Percentiles rank a stretch among this genome's conserved stretches.
phyloP scores from a whole-genome alignment of 345 rosid species.

The Streptanthus diversifolius region DNA sequence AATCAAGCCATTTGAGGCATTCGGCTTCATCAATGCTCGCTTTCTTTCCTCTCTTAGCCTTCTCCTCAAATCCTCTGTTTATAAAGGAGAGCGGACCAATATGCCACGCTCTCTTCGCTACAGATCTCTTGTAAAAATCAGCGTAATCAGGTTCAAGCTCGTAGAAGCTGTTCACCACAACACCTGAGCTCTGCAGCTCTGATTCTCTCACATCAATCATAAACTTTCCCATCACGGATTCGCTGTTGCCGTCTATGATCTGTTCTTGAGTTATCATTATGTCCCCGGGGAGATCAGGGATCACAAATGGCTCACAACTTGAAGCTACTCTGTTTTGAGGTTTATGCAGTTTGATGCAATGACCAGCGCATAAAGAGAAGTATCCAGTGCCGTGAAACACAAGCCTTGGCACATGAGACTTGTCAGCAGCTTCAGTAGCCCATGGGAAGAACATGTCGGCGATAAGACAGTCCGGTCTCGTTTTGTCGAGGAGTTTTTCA shows the following conservation, averaged over 20 bases:
- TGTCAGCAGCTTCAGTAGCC: slow-evolving; percentile 44
- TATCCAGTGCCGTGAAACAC: slow-evolving; percentile 50
- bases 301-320: slow-evolving; percentile 38
- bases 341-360: slow-evolving; percentile 28
- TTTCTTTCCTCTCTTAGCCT: slow-evolving; percentile 38
- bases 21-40: slow-evolving; percentile 28
- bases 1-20: slow-evolving; percentile 52
- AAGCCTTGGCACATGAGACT: slow-evolving; percentile 45
- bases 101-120: slow-evolving; percentile 19
- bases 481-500: slow-evolving; percentile 16
- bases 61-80: slow-evolving; percentile 35
- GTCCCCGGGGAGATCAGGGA: slow-evolving; percentile 39
- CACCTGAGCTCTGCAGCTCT: slow-evolving; percentile 50
- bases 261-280: slow-evolving; percentile 39
- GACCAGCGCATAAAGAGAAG: slow-evolving; percentile 33
- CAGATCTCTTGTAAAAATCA: slow-evolving; percentile 37
- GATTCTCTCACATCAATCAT: slow-evolving; percentile 28
- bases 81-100: slow-evolving; percentile 24
- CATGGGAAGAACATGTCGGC: slow-evolving; percentile 61
- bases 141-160: slow-evolving; percentile 62
- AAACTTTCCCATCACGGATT: slow-evolving; percentile 13
- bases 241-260: not conserved
- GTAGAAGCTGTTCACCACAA: slow-evolving; percentile 62
- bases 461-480: slow-evolving; percentile 35
- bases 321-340: slow-evolving; percentile 38